A percentile compares a stretch with the other conserved stretches of the same genome.
phyloP scores from a whole-genome alignment of 345 rosid species.

The Ceriops decandra region DNA sequence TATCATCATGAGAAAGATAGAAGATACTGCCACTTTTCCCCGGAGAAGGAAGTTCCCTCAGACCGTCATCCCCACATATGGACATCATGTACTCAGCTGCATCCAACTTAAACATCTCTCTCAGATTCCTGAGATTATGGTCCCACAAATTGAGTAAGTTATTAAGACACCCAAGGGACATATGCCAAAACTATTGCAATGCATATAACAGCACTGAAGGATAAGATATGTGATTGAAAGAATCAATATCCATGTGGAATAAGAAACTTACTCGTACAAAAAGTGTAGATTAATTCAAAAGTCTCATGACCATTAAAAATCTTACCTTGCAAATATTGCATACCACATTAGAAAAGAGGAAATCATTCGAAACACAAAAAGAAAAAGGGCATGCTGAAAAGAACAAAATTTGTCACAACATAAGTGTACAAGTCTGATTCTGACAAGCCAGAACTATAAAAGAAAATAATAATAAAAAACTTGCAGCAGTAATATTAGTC shows the following conservation, averaged over 20 bases:
- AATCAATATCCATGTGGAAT: neutral
- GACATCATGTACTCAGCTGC: conserved; percentile 99
- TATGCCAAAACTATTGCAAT: neutral
- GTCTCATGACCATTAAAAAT: neutral
- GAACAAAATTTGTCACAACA: too few relatives aligned
- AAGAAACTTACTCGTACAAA: neutral
- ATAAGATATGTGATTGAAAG: neutral
- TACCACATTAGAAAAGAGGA: neutral
- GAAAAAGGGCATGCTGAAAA: too few relatives aligned
- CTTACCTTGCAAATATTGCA: neutral
- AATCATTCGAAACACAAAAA: too few relatives aligned
- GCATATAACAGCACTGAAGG: neutral
- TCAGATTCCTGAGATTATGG: conserved; percentile 61
- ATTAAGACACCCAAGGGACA: neutral
- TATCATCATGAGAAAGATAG: conserved; percentile 81
- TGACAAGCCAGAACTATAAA: too few relatives aligned
- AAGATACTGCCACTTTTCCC: conserved; percentile 99
- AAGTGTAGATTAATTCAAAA: neutral
- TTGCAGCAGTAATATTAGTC: too few relatives aligned
- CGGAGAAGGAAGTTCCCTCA: conserved; percentile 71
- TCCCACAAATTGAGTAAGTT: conserved; percentile 5
- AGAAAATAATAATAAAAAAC: too few relatives aligned
- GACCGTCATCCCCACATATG: conserved; percentile 93
- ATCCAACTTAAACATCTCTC: conserved; percentile 96
- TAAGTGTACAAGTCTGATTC: too few relatives aligned